These are phyloP conservation scores for Lentinus tigrinus DNA, from an alignment of 768 basidiomycete species.

Conservation along the genomic window DNA sequence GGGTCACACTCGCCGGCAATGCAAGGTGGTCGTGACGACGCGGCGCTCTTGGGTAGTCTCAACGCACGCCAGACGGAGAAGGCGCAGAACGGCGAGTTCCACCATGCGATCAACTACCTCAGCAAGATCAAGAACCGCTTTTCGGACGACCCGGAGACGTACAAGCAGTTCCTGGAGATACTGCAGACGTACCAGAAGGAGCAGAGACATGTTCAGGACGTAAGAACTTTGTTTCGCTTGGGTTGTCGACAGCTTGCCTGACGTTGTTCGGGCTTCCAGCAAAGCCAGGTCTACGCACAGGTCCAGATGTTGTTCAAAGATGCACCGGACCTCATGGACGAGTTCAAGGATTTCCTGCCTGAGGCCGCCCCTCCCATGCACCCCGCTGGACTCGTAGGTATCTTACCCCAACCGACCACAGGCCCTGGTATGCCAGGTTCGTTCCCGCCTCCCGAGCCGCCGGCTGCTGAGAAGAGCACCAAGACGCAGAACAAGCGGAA, in stretches of 20 bases:
- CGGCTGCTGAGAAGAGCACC: slow-evolving; percentile 39
- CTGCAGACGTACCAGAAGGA: slow-evolving; percentile 84
- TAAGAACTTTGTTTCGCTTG: slow-evolving; percentile 37
- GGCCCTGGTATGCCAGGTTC: slow-evolving; percentile 32
- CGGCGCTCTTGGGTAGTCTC: slow-evolving; percentile 65
- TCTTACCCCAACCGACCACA: slow-evolving; percentile 49
- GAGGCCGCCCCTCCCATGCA: slow-evolving; percentile 49
- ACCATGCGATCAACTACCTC: slow-evolving; percentile 94
- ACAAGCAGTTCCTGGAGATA: slow-evolving; percentile 88
- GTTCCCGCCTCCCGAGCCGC: slow-evolving; percentile 23
- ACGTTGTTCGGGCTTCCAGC: neutral
- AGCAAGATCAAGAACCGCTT: slow-evolving; percentile 98
- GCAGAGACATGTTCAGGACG: slow-evolving; percentile 68
- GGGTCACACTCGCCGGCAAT: slow-evolving; percentile 40
- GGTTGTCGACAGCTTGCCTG: neutral
- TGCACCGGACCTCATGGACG: slow-evolving; percentile 72
- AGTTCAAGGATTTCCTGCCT: slow-evolving; percentile 82
- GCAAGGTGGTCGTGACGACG: slow-evolving; percentile 21
- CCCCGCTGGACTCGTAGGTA: slow-evolving; percentile 42
- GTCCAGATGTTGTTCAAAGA: slow-evolving; percentile 81
- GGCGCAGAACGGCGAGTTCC: slow-evolving; percentile 61
- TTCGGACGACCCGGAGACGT: slow-evolving; percentile 85
- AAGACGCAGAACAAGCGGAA: slow-evolving; percentile 50
- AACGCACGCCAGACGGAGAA: slow-evolving; percentile 21
- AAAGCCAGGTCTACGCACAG: slow-evolving; percentile 79